Evolutionary conservation across 306 rosid species (phyloP).

Genomic region (Lathyrus sativus): DNA sequence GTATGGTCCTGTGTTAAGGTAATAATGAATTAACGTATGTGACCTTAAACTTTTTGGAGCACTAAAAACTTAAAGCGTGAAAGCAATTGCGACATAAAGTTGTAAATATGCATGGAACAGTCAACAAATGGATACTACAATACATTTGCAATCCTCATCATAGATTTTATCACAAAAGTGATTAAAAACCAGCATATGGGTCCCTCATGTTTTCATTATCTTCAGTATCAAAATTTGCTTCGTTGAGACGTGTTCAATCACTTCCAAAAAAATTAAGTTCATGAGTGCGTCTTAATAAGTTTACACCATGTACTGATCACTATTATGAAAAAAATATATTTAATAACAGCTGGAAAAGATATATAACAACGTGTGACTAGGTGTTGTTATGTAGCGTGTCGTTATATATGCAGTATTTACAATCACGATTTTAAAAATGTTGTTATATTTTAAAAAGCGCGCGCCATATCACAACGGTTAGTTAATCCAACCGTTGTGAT

Average conservation of each 20-base stretch:
- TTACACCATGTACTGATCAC: too few species aligned
- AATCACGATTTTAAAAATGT: too few species aligned
- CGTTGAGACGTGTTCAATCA: neutral
- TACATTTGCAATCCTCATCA: neutral
- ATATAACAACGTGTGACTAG: too few species aligned
- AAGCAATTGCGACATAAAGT: neutral
- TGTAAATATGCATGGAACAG: constrained; percentile 9
- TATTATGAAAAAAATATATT: too few species aligned
- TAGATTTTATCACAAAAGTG: constrained; percentile 10
- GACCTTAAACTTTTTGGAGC: neutral
- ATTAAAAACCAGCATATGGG: neutral
- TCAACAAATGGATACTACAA: constrained; percentile 3
- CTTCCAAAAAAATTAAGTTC: too few species aligned
- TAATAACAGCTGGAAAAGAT: too few species aligned
- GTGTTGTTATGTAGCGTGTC: too few species aligned
- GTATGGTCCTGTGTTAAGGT: constrained; percentile 8
- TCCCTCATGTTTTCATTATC: constrained; percentile 7
- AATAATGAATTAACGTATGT: neutral
- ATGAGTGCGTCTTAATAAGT: too few species aligned
- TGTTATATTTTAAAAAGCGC: too few species aligned
- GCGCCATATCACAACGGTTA: too few species aligned
- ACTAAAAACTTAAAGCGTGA: constrained; percentile 13
- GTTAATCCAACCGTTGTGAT: too few species aligned
- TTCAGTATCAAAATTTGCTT: neutral
- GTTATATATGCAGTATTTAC: too few species aligned